A percentile compares a stretch with the other conserved stretches of the same genome.
Conservation (phyloP, 148 eudicot species). For the Hydrangea macrophylla region DNA sequence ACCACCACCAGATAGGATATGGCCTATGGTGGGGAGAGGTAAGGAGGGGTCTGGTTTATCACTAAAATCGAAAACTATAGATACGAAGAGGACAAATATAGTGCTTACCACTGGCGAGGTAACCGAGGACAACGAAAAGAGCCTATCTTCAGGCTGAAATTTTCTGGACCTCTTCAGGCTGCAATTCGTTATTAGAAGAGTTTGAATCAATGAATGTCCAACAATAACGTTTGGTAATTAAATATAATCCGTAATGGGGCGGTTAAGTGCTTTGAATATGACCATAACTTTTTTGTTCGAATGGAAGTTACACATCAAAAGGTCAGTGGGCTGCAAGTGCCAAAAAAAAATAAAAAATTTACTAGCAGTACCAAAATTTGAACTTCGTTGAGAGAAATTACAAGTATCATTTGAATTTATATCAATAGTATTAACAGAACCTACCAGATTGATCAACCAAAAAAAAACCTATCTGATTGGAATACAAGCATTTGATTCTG, state of each 20-base stretch:
- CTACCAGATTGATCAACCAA: too few relatives aligned
- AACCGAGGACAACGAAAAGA: constrained; percentile 77
- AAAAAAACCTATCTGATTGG: not conserved
- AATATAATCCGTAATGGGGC: too few relatives aligned
- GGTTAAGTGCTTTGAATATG: too few relatives aligned
- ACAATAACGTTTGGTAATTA: not conserved
- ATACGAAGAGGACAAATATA: too few relatives aligned
- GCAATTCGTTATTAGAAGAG: constrained; percentile 16
- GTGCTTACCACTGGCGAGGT: constrained; percentile 79
- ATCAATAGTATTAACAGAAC: not conserved
- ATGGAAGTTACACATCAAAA: too few relatives aligned
- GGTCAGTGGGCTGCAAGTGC: not conserved
- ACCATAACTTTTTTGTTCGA: too few relatives aligned
- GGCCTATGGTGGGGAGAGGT: too few relatives aligned
- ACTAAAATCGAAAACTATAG: too few relatives aligned
- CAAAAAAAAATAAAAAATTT: not conserved
- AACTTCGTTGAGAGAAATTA: not conserved
- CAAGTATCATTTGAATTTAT: not conserved
- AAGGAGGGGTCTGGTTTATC: not conserved
- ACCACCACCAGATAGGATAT: too few relatives aligned
- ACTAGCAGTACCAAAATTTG: not conserved
- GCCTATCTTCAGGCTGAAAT: constrained; percentile 85
- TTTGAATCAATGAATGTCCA: not conserved
- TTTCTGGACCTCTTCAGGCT: constrained; percentile 78
- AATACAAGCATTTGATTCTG: not conserved